phyloP scores from a whole-genome alignment of 2,329 filamentous ascomycete species.

The Sarocladium oryzae region DNA sequence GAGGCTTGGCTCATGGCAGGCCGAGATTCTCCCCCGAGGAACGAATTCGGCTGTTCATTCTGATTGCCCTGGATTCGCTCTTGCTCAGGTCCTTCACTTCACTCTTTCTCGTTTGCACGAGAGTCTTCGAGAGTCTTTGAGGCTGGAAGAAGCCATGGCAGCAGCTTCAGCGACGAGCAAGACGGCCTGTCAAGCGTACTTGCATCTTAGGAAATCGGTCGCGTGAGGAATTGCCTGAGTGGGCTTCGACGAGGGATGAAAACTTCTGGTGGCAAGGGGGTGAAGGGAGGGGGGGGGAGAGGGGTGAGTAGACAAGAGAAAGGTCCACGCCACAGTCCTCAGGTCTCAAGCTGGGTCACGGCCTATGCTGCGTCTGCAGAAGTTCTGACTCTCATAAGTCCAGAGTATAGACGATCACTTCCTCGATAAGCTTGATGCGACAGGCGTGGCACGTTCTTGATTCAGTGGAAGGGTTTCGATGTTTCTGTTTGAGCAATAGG shows the following conservation, averaged over 20 bases:
- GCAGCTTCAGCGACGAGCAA: background rate
- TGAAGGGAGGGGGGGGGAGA: background rate
- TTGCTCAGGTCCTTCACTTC: background rate
- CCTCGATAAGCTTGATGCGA: background rate
- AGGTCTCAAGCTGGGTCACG: no score
- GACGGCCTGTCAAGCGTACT: background rate
- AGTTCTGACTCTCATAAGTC: no score
- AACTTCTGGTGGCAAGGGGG: background rate
- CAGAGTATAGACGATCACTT: background rate
- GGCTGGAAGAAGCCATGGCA: background rate
- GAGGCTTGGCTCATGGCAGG: background rate
- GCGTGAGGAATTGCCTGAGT: constrained; percentile 7
- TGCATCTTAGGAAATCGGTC: background rate
- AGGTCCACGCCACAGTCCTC: no score
- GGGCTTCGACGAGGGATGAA: no score
- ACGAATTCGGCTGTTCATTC: background rate
- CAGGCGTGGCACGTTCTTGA: background rate
- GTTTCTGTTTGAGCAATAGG: background rate
- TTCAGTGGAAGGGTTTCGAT: background rate
- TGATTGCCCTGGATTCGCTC: background rate
- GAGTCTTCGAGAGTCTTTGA: no score
- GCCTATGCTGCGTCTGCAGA: no score
- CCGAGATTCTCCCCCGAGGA: background rate
- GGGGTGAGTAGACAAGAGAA: background rate
- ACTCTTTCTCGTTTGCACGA: no score